A percentile compares a stretch with the other conserved stretches of the same genome.
phyloP scores from a whole-genome alignment of 306 rosid species.

The Vigna unguiculata region DNA sequence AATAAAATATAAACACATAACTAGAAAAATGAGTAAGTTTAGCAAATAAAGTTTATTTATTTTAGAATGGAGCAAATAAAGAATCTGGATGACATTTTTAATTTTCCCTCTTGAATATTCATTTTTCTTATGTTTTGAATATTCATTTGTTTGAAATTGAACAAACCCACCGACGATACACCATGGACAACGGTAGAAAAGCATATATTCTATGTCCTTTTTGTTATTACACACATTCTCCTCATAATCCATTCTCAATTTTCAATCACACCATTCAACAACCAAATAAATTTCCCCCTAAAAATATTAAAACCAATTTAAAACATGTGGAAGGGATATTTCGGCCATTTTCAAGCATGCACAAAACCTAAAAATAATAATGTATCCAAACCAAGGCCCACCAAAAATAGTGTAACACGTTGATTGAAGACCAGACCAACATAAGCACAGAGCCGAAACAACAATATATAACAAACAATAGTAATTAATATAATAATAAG shows the following conservation, averaged over 20 bases:
- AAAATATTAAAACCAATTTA: constrained; percentile 27
- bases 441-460: not conserved
- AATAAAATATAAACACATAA: too few species aligned
- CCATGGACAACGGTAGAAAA: constrained; percentile 12
- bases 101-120: constrained; percentile 5
- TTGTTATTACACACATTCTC: not conserved
- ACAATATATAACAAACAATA: too few species aligned
- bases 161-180: constrained; percentile 23
- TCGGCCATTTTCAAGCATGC: not conserved
- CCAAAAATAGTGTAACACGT: constrained; percentile 11
- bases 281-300: constrained; percentile 3
- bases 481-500: not conserved
- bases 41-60: not conserved
- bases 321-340: constrained; percentile 35
- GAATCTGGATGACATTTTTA: not conserved
- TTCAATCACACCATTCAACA: not conserved
- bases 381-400: constrained; percentile 14
- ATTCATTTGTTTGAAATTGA: constrained; percentile 33
- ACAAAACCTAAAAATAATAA: constrained; percentile 6
- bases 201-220: not conserved
- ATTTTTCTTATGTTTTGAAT: not conserved
- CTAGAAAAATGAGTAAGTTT: not conserved
- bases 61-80: not conserved
- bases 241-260: not conserved
- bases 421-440: constrained; percentile 21